These are phyloP conservation scores for Sextonia rubra DNA, from an alignment of 164 flowering plant genomes.

Conservation along the genomic window DNA sequence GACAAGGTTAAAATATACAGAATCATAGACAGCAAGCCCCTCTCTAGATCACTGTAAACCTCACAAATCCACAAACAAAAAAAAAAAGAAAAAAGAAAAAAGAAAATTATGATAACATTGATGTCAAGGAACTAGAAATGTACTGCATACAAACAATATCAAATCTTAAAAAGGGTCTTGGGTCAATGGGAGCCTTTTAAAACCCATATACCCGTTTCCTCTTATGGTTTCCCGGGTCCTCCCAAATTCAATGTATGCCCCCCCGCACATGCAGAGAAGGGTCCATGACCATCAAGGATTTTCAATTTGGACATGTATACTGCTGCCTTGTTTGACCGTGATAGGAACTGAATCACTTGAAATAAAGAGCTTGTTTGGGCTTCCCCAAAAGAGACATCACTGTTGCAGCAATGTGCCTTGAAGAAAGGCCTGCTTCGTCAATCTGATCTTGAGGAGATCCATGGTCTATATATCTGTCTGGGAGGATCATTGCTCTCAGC, in stretches of 20 bases:
- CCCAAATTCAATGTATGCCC: neutral
- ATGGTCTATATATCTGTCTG: conserved; percentile 87
- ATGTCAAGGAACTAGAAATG: too few species aligned
- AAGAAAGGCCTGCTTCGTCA: conserved; percentile 77
- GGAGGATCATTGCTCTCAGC: conserved; percentile 32
- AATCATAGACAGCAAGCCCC: neutral
- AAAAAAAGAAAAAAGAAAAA: too few species aligned
- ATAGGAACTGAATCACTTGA: conserved; percentile 23
- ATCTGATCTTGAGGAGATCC: conserved; percentile 80
- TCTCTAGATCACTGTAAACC: neutral
- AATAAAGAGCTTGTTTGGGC: conserved; percentile 53
- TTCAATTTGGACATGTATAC: neutral
- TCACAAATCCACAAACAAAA: neutral
- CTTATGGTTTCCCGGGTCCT: neutral
- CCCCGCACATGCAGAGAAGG: too few species aligned
- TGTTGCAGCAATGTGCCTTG: conserved; percentile 72
- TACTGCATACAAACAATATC: neutral
- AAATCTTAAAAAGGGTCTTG: neutral
- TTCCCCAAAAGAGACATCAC: conserved; percentile 67
- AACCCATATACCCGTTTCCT: neutral
- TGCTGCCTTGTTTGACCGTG: neutral
- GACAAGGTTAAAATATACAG: neutral
- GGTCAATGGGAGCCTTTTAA: neutral
- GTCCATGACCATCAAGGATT: too few species aligned
- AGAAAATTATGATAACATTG: too few species aligned